Base-by-base conservation (phyloP, 2,329 filamentous ascomycete species). In the Scedosporium aurantiacum region DNA sequence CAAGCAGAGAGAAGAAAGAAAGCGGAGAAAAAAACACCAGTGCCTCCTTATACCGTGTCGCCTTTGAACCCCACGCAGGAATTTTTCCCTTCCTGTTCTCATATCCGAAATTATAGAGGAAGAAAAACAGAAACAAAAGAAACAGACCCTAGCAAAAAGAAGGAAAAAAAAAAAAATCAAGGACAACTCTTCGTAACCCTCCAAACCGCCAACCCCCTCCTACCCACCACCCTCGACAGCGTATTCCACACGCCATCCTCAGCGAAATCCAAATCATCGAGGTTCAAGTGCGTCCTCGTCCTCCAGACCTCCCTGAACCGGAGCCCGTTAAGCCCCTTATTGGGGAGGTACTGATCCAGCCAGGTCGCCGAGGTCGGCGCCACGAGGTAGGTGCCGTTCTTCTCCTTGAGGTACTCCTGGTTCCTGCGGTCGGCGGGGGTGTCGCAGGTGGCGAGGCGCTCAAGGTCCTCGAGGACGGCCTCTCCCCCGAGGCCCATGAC, bases 221-320 rank as follows among this genome's bases (percentile, higher is more conserved):
- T 77, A 43, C 85, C 85, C 65, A 90, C 74, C 3, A 91, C 87
- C 66, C 88, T 77, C 41, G 78, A 75, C 55, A 93, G 71, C 6
- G 89, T 92, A 63, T 81, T 78, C 86, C 84, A 87, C 58, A 92
- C 77, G 5, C 89, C 89, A 67, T 92, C 89, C 63, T 89, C 85
- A 2, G 77, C 87, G 76, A 90, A 91, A 69, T 92, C 88, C 69
- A 93, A 76, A 72, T 93, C 89, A 71, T 93, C 89, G 50, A 93
- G 75, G 67, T 91, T 91, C 40, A 93, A 72, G 71, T 93, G 89
- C 61, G 79, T 78, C 56, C 73, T 75, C 67, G 89, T 80, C 63
- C 80, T 80, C 87, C 88, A 92, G 3, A 90, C 82, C 70, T 90
- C 82, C 63, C 85, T 79, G 67, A 92, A 87, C 37, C 80, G 74